Evolutionary conservation across 192 early-diverging fungal genomes (phyloP).

Genomic region (Cetraspora pellucida): DNA sequence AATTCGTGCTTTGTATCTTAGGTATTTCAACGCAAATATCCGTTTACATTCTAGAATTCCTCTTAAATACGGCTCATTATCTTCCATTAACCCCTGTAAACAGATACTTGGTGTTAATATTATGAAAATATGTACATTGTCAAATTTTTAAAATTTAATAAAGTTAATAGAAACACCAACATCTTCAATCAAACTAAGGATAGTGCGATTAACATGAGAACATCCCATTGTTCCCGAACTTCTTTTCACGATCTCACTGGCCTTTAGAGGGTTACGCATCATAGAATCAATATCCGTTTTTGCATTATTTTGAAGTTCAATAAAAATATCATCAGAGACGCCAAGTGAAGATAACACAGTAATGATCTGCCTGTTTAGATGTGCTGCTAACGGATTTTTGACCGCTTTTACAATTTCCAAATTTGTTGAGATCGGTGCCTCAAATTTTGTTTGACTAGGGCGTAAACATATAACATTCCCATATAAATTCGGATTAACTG

Average conservation of each 20-base stretch:
- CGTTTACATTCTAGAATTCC: conserved; percentile 50
- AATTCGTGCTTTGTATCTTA: conserved; percentile 57
- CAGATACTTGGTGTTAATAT: background rate
- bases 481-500: conserved; percentile 36
- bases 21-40: conserved; percentile 45
- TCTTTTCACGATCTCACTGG: background rate
- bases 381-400: conserved; percentile 44
- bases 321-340: conserved; percentile 46
- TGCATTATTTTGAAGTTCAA: background rate
- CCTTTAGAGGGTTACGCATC: background rate
- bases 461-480: conserved; percentile 51
- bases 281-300: background rate
- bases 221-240: background rate
- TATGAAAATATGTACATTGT: background rate
- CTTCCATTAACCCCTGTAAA: conserved; percentile 42
- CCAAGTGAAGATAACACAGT: conserved; percentile 58
- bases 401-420: conserved; percentile 64
- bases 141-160: background rate
- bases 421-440: conserved; percentile 40
- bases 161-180: background rate
- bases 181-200: conserved; percentile 7
- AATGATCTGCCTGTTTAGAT: conserved; percentile 69
- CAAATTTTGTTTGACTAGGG: conserved; percentile 63
- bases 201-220: conserved; percentile 2
- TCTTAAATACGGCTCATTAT: conserved; percentile 47